Percentiles rank a stretch among this genome's conserved stretches.
phyloP scores from a whole-genome alignment of 2,329 filamentous ascomycete genomes.

The Trichoderma afroharzianum region DNA sequence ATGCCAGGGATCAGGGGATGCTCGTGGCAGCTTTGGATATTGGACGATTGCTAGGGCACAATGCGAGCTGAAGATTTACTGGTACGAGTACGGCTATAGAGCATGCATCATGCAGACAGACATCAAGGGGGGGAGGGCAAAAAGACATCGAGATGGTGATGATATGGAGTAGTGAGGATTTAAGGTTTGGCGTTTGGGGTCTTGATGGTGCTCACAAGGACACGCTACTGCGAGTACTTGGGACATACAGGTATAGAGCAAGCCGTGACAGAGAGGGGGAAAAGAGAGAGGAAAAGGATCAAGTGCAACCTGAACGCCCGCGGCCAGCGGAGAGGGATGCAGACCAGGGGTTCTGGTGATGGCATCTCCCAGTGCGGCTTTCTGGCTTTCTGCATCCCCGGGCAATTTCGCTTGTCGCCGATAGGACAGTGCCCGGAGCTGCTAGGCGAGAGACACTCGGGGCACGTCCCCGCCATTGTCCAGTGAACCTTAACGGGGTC shows the following conservation, averaged over 20 bases:
- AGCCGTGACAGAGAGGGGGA: neutral
- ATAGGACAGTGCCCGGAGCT: neutral
- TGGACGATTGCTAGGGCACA: neutral
- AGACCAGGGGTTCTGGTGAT: neutral
- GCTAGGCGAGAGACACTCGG: neutral
- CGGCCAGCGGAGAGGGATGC: neutral
- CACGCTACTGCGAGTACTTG: neutral
- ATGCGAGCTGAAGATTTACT: neutral
- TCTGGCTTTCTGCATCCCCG: neutral
- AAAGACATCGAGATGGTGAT: neutral
- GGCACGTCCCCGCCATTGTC: neutral
- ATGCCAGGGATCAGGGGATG: neutral
- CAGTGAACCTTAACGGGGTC: neutral
- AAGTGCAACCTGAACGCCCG: neutral
- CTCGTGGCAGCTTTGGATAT: neutral
- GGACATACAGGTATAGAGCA: neutral
- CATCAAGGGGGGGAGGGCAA: neutral
- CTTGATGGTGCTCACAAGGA: neutral
- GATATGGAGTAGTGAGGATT: neutral
- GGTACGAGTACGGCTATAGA: neutral
- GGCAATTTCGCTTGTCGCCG: conserved; percentile 12
- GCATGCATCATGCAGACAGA: neutral
- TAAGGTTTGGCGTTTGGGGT: neutral
- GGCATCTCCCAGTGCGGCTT: neutral
- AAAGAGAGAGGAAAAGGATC: neutral